Conservation (phyloP, 768 basidiomycete genomes). For the Terana coerulea region DNA sequence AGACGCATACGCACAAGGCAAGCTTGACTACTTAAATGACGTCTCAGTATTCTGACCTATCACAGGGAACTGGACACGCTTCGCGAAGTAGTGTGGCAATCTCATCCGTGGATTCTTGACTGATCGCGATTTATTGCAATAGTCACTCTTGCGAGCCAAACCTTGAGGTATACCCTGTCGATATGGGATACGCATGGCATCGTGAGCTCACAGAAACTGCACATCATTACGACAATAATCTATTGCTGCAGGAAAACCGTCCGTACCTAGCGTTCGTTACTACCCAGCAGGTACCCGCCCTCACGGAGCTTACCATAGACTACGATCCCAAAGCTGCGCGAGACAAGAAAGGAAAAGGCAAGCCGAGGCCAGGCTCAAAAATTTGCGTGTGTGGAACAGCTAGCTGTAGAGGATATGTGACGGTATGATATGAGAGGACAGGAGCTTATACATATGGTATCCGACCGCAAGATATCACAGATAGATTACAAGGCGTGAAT, state of each 20-base stretch:
- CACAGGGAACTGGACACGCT: slow-evolving; percentile 73
- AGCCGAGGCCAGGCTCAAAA: slow-evolving; percentile 27
- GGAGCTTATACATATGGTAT: background rate
- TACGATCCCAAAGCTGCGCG: slow-evolving; percentile 48
- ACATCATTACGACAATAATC: background rate
- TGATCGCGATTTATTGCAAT: no score
- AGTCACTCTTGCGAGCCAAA: slow-evolving; percentile 72
- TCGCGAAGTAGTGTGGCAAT: slow-evolving; percentile 55
- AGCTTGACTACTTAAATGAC: background rate
- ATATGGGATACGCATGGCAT: slow-evolving; percentile 59
- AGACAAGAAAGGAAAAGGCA: slow-evolving; percentile 21
- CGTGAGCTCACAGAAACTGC: slow-evolving; percentile 37
- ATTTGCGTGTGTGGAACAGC: slow-evolving; percentile 36
- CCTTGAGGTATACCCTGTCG: slow-evolving; percentile 49
- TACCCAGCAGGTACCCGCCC: slow-evolving; percentile 39
- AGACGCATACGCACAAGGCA: slow-evolving; percentile 50
- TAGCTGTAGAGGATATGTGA: slow-evolving; percentile 37
- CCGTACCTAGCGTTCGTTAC: slow-evolving; percentile 64
- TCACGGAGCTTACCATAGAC: slow-evolving; percentile 60
- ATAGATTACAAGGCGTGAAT: background rate
- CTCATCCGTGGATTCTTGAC: no score
- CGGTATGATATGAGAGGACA: slow-evolving; percentile 12
- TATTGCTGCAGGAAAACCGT: slow-evolving; percentile 42
- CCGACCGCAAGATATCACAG: background rate
- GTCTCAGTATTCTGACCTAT: no score